These are phyloP conservation scores for Leishmania tarentolae DNA, from an alignment of 208 protist genomes.

Conservation along the genomic window DNA sequence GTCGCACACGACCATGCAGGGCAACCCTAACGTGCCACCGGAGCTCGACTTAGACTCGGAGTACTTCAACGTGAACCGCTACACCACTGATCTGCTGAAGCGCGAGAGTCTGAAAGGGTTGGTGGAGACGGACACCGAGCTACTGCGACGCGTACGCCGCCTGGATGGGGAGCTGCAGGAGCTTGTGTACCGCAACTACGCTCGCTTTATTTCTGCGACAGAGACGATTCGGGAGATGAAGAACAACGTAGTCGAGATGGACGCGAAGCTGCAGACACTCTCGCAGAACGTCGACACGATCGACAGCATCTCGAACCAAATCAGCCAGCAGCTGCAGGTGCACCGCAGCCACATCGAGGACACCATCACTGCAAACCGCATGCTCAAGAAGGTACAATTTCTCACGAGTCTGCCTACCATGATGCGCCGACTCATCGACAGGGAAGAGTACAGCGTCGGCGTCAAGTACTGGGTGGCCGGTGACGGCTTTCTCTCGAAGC, in stretches of 20 bases:
- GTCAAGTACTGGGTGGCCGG: constrained; percentile 85
- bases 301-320: constrained; percentile 61
- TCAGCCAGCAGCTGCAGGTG: constrained; percentile 59
- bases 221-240: constrained; percentile 97
- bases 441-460: constrained; percentile 52
- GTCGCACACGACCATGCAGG: constrained; percentile 4
- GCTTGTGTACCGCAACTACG: constrained; percentile 99
- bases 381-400: constrained; percentile 86
- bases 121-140: constrained; percentile 78
- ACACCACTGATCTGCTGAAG: constrained; percentile 82
- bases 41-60: constrained; percentile 85
- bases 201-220: constrained; percentile 98
- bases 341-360: constrained; percentile 76
- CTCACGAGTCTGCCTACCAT: constrained; percentile 68
- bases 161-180: constrained; percentile 97
- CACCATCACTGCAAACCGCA: constrained; percentile 70
- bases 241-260: constrained; percentile 90
- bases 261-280: constrained; percentile 79
- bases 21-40: constrained; percentile 41
- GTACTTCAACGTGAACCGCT: constrained; percentile 78
- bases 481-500: constrained; percentile 70
- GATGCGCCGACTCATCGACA: constrained; percentile 68
- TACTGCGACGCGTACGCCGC: constrained; percentile 68
- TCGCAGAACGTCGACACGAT: constrained; percentile 72
- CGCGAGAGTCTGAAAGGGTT: constrained; percentile 72